Evolutionary conservation across 2,329 filamentous ascomycete genomes (phyloP).

Genomic region (Juglanconis oblonga): DNA sequence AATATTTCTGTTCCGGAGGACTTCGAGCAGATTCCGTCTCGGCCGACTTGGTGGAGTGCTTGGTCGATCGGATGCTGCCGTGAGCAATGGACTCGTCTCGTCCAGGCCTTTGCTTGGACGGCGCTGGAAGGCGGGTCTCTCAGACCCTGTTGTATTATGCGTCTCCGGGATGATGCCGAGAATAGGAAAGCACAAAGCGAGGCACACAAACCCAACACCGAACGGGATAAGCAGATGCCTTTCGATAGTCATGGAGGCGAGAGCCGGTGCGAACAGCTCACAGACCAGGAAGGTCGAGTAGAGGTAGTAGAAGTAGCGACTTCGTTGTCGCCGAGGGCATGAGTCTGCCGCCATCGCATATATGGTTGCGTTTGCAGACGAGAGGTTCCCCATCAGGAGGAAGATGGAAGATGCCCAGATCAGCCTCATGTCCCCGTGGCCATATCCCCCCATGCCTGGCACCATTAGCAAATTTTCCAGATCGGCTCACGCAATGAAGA

Average conservation of each 20-base stretch:
- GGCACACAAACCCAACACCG: slow-evolving; percentile 9
- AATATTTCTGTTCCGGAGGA: slow-evolving; percentile 11
- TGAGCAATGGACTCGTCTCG: slow-evolving; percentile 12
- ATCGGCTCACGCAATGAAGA: not conserved
- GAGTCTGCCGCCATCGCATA: slow-evolving; percentile 19
- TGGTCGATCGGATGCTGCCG: not conserved
- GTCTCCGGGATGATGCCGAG: slow-evolving; percentile 15
- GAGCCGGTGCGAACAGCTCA: slow-evolving; percentile 16
- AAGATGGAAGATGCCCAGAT: slow-evolving; percentile 16
- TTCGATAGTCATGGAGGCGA: slow-evolving; percentile 15
- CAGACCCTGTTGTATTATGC: not conserved
- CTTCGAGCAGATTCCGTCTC: not conserved
- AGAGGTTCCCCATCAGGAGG: slow-evolving; percentile 18
- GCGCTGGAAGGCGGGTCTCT: not conserved
- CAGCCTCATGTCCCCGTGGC: slow-evolving; percentile 10
- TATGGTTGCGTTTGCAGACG: slow-evolving; percentile 17
- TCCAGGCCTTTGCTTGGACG: slow-evolving; percentile 9
- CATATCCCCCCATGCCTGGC: slow-evolving; percentile 10
- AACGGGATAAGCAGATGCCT: slow-evolving; percentile 12
- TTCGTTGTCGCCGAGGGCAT: slow-evolving; percentile 14
- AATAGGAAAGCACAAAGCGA: slow-evolving; percentile 12
- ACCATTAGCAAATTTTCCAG: not conserved
- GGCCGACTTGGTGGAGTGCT: not conserved
- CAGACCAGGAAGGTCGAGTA: slow-evolving; percentile 19
- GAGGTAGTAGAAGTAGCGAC: slow-evolving; percentile 19